Evolutionary conservation across 176 grass and related monocot genomes (phyloP).

Genomic region (Bromus sterilis): DNA sequence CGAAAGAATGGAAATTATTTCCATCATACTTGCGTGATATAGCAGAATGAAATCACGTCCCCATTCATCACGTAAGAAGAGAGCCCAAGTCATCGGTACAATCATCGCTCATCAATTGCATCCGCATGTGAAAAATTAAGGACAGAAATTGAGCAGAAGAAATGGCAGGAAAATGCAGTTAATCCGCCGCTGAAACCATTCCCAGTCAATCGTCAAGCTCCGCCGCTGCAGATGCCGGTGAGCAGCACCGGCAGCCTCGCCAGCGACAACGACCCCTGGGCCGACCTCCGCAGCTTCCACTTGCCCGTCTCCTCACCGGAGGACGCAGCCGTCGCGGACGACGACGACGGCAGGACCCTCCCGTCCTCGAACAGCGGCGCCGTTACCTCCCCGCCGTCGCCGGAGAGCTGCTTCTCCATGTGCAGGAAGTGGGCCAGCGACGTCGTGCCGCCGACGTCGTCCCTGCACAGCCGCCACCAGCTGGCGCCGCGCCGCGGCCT

Average conservation of each 20-base stretch:
- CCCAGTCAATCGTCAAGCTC: neutral
- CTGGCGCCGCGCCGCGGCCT: slow-evolving; percentile 8
- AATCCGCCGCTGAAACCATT: neutral
- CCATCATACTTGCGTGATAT: neutral
- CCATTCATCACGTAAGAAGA: neutral
- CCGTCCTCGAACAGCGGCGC: slow-evolving; percentile 48
- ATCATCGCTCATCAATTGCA: neutral
- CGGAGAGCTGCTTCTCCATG: slow-evolving; percentile 45
- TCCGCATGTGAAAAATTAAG: neutral
- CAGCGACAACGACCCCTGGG: slow-evolving; percentile 26
- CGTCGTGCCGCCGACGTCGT: slow-evolving; percentile 24
- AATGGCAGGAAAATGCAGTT: neutral
- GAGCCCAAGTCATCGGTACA: neutral
- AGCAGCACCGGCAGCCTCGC: slow-evolving; percentile 46
- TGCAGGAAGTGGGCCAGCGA: slow-evolving; percentile 61
- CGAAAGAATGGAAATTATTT: neutral
- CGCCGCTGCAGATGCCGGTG: slow-evolving; percentile 50
- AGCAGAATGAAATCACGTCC: neutral
- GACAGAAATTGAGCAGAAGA: neutral
- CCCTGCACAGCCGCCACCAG: slow-evolving; percentile 58
- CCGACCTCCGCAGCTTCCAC: slow-evolving; percentile 12
- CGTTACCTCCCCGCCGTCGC: neutral
- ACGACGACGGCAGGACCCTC: slow-evolving; percentile 13
- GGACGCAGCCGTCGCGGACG: neutral
- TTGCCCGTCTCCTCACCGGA: no score